Evolutionary conservation across 306 rosid genomes (phyloP).

Genomic region (Castanea sativa): DNA sequence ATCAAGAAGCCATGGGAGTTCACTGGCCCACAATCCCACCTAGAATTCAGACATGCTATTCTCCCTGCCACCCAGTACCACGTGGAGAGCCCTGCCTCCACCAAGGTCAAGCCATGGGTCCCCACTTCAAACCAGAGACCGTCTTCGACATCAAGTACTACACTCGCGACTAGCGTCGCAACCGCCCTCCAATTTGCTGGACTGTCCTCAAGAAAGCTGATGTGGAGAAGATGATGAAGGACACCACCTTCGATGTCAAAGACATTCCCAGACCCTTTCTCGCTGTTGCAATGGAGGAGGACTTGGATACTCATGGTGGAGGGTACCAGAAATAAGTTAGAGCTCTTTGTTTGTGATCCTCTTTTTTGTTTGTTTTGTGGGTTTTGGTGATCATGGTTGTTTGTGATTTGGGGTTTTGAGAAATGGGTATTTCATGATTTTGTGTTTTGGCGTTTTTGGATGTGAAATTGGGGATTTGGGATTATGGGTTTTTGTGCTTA

Average conservation of each 20-base stretch:
- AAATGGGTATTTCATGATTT: background rate
- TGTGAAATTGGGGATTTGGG: background rate
- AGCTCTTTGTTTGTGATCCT: background rate
- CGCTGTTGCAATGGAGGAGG: slow-evolving; percentile 55
- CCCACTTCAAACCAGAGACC: slow-evolving; percentile 73
- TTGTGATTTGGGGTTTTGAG: background rate
- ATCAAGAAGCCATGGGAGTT: slow-evolving; percentile 95
- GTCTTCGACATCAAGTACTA: slow-evolving; percentile 83
- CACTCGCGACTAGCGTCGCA: slow-evolving; percentile 84
- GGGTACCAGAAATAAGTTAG: slow-evolving; percentile 68
- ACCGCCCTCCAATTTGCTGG: slow-evolving; percentile 80
- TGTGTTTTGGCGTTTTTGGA: background rate
- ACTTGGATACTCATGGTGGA: slow-evolving; percentile 66
- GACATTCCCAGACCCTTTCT: slow-evolving; percentile 79
- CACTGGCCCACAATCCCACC: slow-evolving; percentile 82
- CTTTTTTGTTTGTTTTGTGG: background rate
- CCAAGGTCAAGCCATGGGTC: slow-evolving; percentile 37
- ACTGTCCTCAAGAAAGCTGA: slow-evolving; percentile 66
- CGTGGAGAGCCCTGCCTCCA: slow-evolving; percentile 64
- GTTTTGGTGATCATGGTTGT: background rate
- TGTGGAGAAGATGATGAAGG: slow-evolving; percentile 54
- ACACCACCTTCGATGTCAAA: slow-evolving; percentile 39
- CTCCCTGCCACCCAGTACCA: slow-evolving; percentile 78
- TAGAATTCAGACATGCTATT: slow-evolving; percentile 62
- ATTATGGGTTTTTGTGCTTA: background rate